Evolutionary conservation across 768 basidiomycete genomes (phyloP).

Genomic region (Harrya chromipes): DNA sequence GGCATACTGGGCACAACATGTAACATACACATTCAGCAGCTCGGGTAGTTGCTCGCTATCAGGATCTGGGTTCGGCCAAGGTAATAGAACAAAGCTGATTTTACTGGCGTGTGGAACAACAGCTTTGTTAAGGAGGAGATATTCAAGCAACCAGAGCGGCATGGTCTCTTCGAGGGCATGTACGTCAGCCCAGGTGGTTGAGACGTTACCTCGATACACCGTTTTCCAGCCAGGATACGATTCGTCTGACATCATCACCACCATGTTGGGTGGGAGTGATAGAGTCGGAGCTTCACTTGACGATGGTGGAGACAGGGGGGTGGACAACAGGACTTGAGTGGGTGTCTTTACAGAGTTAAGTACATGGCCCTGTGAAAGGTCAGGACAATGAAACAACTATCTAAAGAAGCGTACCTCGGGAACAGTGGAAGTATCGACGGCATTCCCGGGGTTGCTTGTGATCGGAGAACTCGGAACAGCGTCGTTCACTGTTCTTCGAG

Average conservation of each 20-base stretch:
- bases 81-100: constrained; percentile 86
- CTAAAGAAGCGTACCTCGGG: constrained; percentile 24
- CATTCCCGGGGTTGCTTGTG: constrained; percentile 8
- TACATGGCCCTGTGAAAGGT: constrained; percentile 23
- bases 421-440: constrained; percentile 12
- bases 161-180: constrained; percentile 66
- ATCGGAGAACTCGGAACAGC: constrained; percentile 25
- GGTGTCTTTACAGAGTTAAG: constrained; percentile 43
- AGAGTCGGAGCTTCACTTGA: constrained; percentile 71
- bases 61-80: constrained; percentile 60
- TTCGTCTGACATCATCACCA: constrained; percentile 81
- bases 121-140: constrained; percentile 66
- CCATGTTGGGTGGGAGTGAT: constrained; percentile 53
- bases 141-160: constrained; percentile 90
- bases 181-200: constrained; percentile 51
- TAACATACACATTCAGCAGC: constrained; percentile 77
- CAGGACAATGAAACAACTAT: background rate
- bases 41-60: constrained; percentile 67
- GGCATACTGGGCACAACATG: background rate
- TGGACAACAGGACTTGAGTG: constrained; percentile 51
- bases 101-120: constrained; percentile 58
- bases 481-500: constrained; percentile 28
- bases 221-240: constrained; percentile 68
- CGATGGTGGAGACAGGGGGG: constrained; percentile 61
- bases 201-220: constrained; percentile 71